Evolutionary conservation across 257 asterid species (phyloP), one percentile per base, ranked within the genome.

Genomic region (Jacaranda copaia): DNA sequence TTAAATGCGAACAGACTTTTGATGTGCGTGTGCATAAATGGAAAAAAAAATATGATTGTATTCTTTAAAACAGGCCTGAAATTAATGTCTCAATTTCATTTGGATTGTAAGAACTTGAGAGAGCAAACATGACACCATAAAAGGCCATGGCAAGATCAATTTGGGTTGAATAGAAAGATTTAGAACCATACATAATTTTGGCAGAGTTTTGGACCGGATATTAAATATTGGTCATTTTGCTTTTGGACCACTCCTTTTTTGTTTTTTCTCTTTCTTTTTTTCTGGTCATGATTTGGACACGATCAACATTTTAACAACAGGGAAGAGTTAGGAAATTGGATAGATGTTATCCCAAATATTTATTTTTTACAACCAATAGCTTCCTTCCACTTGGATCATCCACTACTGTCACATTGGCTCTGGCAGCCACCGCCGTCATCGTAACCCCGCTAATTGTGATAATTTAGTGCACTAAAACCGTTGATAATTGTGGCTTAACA

Each of bases 201-300:
- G 32, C 32, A 25, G 32, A 11, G 14, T 14, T 69, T 48, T 25
- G 48, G 60, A 69, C 19, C 5, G 20, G 49, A 51, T 61, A 25
- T 51, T 70, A 52, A 51, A 35, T 3, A 36, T 6, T 70, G 49
- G 18, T 4, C 20, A 52, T 25, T 25, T n/a, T 40, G 2, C 13
- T 7, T 1, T 6, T 0, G 20, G n/a, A 3, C 10, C 5, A 14
- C 13, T 6, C 15, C 14, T 39, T 1, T n/a, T 70, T 52, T 2
- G 65, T 12, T 3, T 20, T 25, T 14, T 32, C 13, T 4, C 16
- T 4, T 9, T 11, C n/a, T 8, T 46, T 73, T 59, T 6, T 35
- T 15, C 14, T 60, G 78, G 62, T 48, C 39, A 1, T 20, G 3
- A 60, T 32, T 62, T 15, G 62, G 52, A 48, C 78, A 74, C 78